These are phyloP conservation scores for Ascochyta pisi DNA, from an alignment of 2,329 filamentous ascomycete genomes.

Conservation along the genomic window DNA sequence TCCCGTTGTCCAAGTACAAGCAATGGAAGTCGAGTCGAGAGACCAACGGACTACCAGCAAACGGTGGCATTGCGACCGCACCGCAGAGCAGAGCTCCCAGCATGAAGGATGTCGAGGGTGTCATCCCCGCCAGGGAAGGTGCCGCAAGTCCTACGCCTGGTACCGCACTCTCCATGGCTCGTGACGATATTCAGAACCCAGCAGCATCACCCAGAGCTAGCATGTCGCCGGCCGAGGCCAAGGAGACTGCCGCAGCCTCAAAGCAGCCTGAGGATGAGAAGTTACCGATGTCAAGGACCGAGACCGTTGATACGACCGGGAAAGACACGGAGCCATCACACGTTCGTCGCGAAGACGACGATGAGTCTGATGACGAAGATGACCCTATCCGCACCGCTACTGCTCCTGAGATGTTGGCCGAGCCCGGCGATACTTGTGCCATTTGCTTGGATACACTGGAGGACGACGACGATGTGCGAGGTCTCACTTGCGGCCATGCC, in stretches of 20 bases:
- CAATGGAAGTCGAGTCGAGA: constrained; percentile 86
- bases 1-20: constrained; percentile 96
- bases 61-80: constrained; percentile 77
- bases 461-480: constrained; percentile 93
- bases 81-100: constrained; percentile 76
- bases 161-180: constrained; percentile 51
- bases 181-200: constrained; percentile 50
- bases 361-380: constrained; percentile 75
- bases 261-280: constrained; percentile 23
- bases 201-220: constrained; percentile 23
- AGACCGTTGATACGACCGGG: constrained; percentile 30
- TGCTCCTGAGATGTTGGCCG: constrained; percentile 78
- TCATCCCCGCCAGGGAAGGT: constrained; percentile 39
- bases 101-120: constrained; percentile 68
- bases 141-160: constrained; percentile 43
- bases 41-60: constrained; percentile 80
- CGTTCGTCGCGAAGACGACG: constrained; percentile 50
- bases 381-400: constrained; percentile 82
- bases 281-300: constrained; percentile 26
- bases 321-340: constrained; percentile 30
- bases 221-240: constrained; percentile 26
- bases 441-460: constrained; percentile 96
- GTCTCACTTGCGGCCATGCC: constrained; percentile 93
- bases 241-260: constrained; percentile 32
- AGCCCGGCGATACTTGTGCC: constrained; percentile 90